These are phyloP conservation scores for Hibiscus tridactylites DNA, from an alignment of 345 rosid genomes.

Conservation along the genomic window DNA sequence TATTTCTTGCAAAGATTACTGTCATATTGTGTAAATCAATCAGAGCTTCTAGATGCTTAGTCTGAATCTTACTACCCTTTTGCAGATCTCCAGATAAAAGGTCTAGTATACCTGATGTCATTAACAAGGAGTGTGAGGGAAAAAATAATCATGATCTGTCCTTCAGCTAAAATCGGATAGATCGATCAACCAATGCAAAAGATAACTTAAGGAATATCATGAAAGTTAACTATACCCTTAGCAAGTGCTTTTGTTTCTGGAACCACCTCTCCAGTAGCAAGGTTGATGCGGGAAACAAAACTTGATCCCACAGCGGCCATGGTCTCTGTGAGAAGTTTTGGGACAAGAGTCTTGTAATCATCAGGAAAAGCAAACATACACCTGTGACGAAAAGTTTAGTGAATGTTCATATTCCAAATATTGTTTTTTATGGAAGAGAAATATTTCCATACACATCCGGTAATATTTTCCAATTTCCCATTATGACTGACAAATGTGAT, in stretches of 20 bases:
- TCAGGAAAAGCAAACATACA: conserved; percentile 93
- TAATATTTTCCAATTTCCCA: neutral
- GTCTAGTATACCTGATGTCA: conserved; percentile 66
- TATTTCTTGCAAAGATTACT: conserved; percentile 76
- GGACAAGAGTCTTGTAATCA: conserved; percentile 71
- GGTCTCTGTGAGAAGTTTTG: conserved; percentile 73
- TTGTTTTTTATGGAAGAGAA: neutral
- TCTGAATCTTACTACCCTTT: conserved; percentile 82
- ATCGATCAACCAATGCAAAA: neutral
- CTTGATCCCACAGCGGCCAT: conserved; percentile 64
- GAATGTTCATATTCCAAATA: conserved; percentile 1
- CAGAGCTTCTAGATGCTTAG: conserved; percentile 85
- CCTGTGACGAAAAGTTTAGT: conserved; percentile 37
- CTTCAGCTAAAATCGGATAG: neutral
- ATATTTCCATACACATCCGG: neutral
- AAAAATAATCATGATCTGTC: conserved; percentile 5
- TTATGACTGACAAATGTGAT: neutral
- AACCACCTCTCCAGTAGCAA: conserved; percentile 79
- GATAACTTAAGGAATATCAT: neutral
- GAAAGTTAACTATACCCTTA: conserved; percentile 46
- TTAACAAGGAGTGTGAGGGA: conserved; percentile 16
- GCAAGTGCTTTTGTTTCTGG: conserved; percentile 89
- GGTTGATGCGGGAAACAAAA: conserved; percentile 78
- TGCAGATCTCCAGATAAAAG: conserved; percentile 85
- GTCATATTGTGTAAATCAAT: conserved; percentile 88